A percentile compares a stretch with the other conserved stretches of the same genome.
Conservation (phyloP, 371 early-diverging fungal genomes). For the Zancudomyces culisetae region DNA sequence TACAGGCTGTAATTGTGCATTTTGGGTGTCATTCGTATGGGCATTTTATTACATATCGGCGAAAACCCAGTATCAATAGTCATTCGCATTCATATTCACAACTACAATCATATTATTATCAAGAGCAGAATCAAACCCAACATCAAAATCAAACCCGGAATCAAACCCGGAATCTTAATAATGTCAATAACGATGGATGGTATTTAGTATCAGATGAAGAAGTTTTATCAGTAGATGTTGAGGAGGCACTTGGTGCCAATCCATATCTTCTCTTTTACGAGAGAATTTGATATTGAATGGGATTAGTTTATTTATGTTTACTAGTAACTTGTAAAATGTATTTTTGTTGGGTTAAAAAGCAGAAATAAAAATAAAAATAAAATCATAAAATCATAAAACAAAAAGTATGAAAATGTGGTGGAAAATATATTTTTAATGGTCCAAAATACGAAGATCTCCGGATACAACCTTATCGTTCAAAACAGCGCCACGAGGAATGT, state of each 20-base stretch:
- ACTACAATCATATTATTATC: too few species aligned
- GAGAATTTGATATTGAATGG: too few species aligned
- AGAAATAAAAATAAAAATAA: neutral
- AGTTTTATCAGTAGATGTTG: constrained; percentile 54
- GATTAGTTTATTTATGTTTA: too few species aligned
- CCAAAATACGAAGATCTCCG: constrained; percentile 84
- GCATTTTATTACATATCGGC: constrained; percentile 80
- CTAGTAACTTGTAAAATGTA: too few species aligned
- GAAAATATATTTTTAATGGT: constrained; percentile 29
- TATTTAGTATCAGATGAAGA: constrained; percentile 76
- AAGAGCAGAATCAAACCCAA: too few species aligned
- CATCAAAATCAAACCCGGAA: neutral
- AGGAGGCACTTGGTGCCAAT: constrained; percentile 46
- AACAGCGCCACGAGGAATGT: constrained; percentile 96
- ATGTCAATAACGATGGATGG: constrained; percentile 29
- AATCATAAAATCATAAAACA: neutral
- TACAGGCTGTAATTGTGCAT: constrained; percentile 74
- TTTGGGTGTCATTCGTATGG: constrained; percentile 78
- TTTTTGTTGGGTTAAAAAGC: too few species aligned
- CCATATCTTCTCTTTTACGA: constrained; percentile 87
- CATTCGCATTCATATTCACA: too few species aligned
- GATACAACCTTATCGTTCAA: constrained; percentile 97
- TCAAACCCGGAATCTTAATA: neutral
- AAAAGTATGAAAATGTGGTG: too few species aligned
- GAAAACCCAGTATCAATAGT: constrained; percentile 28